A percentile compares a stretch with the other conserved stretches of the same genome.
These are phyloP conservation scores for Sporisorium graminicola DNA, from an alignment of 1,284 basidiomycete species.

Conservation along the genomic window DNA sequence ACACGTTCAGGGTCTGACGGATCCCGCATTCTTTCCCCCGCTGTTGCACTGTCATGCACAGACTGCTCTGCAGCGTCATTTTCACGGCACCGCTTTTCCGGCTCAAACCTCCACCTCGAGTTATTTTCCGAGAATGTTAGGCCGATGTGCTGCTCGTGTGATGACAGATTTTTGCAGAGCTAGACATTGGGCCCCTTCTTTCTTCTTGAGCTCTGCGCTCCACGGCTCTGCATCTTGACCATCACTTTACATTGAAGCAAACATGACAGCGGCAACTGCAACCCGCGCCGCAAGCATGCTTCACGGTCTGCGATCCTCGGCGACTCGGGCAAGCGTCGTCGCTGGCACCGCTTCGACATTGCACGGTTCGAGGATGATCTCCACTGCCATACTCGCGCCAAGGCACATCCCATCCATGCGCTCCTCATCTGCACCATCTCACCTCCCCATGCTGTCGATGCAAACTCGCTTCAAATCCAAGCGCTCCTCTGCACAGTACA, in stretches of 20 bases:
- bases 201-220: constrained; percentile 2
- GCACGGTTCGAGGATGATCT: constrained; percentile 6
- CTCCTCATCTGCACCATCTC: neutral
- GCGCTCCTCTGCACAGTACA: constrained; percentile 46
- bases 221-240: neutral
- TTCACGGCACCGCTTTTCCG: neutral
- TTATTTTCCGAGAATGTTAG: neutral
- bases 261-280: constrained; percentile 4
- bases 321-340: neutral
- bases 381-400: constrained; percentile 17
- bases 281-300: constrained; percentile 14
- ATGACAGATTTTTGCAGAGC: constrained; percentile 34
- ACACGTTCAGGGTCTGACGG: neutral
- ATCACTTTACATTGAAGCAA: neutral
- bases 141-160: neutral
- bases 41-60: too few relatives aligned
- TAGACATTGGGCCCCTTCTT: constrained; percentile 6
- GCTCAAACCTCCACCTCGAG: constrained; percentile 2
- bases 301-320: constrained; percentile 10
- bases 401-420: neutral
- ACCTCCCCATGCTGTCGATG: neutral
- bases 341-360: constrained; percentile 11
- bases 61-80: neutral
- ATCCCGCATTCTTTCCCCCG: too few relatives aligned
- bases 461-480: constrained; percentile 44